Evolutionary conservation across 2,329 filamentous ascomycete genomes (phyloP).

Genomic region (Scopulariopsis brevicaulis): DNA sequence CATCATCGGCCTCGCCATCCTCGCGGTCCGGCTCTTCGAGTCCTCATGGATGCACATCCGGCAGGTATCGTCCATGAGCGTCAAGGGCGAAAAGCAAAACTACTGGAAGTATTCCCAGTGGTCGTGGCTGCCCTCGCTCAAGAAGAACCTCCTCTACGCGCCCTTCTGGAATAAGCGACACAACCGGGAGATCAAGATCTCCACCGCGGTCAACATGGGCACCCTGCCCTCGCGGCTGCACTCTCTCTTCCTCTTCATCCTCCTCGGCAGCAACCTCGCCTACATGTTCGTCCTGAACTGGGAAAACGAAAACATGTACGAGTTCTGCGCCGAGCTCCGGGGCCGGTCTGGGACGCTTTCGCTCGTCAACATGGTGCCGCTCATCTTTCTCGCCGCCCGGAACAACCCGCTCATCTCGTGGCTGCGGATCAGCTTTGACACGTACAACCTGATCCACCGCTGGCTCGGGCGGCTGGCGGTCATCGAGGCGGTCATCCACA

Average conservation of each 20-base stretch:
- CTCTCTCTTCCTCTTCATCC: constrained; percentile 41
- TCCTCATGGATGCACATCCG: constrained; percentile 44
- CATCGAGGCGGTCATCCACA: constrained; percentile 57
- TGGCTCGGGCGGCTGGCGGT: constrained; percentile 71
- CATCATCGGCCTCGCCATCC: constrained; percentile 38
- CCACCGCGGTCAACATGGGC: constrained; percentile 45
- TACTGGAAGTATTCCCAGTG: constrained; percentile 50
- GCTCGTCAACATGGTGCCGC: constrained; percentile 66
- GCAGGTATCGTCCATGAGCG: constrained; percentile 46
- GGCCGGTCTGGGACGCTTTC: constrained; percentile 61
- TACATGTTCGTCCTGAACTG: constrained; percentile 56
- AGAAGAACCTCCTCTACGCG: constrained; percentile 49
- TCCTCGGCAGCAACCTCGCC: constrained; percentile 46
- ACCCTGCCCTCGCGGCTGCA: constrained; percentile 59
- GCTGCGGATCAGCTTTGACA: constrained; percentile 68
- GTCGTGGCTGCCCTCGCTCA: constrained; percentile 49
- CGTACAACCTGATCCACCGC: constrained; percentile 70
- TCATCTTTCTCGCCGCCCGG: constrained; percentile 62
- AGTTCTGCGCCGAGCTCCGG: constrained; percentile 49
- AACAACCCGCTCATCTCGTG: constrained; percentile 69
- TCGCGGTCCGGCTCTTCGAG: constrained; percentile 40
- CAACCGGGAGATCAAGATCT: constrained; percentile 54
- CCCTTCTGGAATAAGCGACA: constrained; percentile 55
- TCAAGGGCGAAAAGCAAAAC: constrained; percentile 35
- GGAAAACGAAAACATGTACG: constrained; percentile 41